A percentile compares a stretch with the other conserved stretches of the same genome.
Evolutionary conservation across 1,139 yeast genomes (phyloP).

Genomic region (Yamadazyma friedrichii): DNA sequence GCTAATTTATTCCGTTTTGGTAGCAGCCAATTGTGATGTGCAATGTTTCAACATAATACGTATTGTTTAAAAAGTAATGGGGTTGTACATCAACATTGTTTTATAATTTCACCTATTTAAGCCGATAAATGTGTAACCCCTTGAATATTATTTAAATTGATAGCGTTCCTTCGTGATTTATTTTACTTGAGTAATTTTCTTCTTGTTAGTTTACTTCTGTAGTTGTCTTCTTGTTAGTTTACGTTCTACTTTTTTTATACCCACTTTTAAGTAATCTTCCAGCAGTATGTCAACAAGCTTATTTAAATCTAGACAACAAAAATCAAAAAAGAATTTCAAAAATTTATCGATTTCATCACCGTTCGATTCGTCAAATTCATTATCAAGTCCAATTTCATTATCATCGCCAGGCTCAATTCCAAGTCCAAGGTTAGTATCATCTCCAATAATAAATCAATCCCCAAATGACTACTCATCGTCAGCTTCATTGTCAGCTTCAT

Average conservation of each 20-base stretch:
- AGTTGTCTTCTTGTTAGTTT: no score
- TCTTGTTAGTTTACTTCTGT: no score
- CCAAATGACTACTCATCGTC: background rate
- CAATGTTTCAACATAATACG: no score
- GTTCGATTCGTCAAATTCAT: background rate
- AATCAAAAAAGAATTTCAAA: conserved; percentile 28
- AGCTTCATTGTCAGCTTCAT: no score
- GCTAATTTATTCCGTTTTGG: no score
- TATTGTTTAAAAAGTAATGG: no score
- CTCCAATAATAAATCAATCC: background rate
- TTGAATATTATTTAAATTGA: conserved; percentile 3
- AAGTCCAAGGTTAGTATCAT: background rate
- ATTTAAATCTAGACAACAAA: conserved; percentile 28
- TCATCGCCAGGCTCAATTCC: background rate
- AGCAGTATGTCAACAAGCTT: conserved; percentile 27
- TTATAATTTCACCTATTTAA: background rate
- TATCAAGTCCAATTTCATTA: background rate
- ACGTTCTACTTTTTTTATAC: background rate
- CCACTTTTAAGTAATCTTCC: no score
- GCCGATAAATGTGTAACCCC: background rate
- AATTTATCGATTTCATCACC: conserved; percentile 31
- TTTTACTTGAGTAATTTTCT: no score
- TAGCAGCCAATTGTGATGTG: no score
- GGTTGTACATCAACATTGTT: no score
- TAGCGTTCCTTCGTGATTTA: background rate